phyloP scores from a whole-genome alignment of 495 filamentous ascomycete genomes.

The Aspergillus biplanus region DNA sequence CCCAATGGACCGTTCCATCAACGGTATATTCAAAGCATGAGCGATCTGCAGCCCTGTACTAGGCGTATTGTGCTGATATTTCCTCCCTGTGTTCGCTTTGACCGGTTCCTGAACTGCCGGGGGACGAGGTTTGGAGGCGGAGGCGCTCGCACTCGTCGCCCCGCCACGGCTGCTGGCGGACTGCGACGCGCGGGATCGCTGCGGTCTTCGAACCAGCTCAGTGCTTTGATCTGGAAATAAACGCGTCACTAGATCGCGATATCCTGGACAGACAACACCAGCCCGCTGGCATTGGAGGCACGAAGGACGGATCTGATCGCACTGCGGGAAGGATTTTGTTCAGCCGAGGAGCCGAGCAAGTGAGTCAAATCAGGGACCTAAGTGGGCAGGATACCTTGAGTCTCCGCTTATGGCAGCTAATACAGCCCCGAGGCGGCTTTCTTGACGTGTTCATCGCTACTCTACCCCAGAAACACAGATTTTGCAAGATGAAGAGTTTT shows the following conservation, averaged over 20 bases:
- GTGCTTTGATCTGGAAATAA: not conserved
- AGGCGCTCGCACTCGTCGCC: not conserved
- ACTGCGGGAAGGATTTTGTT: not conserved
- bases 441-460: too few species aligned
- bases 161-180: not conserved
- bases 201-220: not conserved
- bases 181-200: not conserved
- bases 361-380: too few species aligned
- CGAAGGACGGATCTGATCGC: not conserved
- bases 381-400: too few species aligned
- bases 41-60: not conserved
- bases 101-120: not conserved
- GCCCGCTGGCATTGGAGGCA: not conserved
- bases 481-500: too few species aligned
- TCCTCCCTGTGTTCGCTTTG: not conserved
- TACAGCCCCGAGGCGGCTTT: too few species aligned
- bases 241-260: not conserved
- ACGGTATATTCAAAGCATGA: not conserved
- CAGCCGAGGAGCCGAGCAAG: not conserved
- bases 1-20: conserved; percentile 9
- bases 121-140: not conserved
- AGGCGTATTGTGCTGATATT: not conserved
- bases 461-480: too few species aligned
- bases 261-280: not conserved
- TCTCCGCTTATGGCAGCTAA: too few species aligned